Evolutionary conservation across 257 asterid genomes (phyloP), one percentile per base, ranked within the genome.

Genomic region (Solanum chiquidenum): DNA sequence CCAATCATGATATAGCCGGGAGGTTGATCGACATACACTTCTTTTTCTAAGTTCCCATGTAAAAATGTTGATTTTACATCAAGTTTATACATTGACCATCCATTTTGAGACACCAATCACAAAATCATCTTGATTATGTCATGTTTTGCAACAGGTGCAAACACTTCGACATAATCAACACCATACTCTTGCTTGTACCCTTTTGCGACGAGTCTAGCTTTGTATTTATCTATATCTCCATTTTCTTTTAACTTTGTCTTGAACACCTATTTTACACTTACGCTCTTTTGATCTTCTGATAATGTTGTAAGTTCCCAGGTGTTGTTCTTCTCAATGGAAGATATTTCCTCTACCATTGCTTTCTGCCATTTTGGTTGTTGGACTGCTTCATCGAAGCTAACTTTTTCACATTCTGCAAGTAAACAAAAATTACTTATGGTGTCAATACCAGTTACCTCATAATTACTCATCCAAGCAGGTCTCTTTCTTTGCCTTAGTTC

Each of bases 81-180:
- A 0, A 0, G 42, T 38, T 0, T 11, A 38, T 38, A 38, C 1
- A 38, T 0, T 38, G 1, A 38, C 2, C 11, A 38, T 38, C 42
- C 11, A 38, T 38, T 38, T 38, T 38, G 42, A 38, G 42, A 38
- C 0, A 0, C 11, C 42, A 38, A 38, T 38, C 42, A 11, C 3
- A 38, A 38, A 38, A 38, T 38, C 42, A 0, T 38, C 42, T 3
- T 0, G 42, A 38, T 8, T 38, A 3, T 38, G 42, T 38, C 42
- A 38, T 38, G 42, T 38, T 38, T 38, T 38, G 42, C 11, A 38
- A 38, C 3, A 38, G 10, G 42, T 1, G 42, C 42, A 38, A 38
- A 38, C 1, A 38, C 42, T 38, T 38, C 9, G 0, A 38, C 1
- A 38, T 38, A 38, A 38, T 38, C 42, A 38, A 55, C 66, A 55